These are phyloP conservation scores for Beauveria varroae DNA, from an alignment of 2,329 filamentous ascomycete species.

Conservation along the genomic window DNA sequence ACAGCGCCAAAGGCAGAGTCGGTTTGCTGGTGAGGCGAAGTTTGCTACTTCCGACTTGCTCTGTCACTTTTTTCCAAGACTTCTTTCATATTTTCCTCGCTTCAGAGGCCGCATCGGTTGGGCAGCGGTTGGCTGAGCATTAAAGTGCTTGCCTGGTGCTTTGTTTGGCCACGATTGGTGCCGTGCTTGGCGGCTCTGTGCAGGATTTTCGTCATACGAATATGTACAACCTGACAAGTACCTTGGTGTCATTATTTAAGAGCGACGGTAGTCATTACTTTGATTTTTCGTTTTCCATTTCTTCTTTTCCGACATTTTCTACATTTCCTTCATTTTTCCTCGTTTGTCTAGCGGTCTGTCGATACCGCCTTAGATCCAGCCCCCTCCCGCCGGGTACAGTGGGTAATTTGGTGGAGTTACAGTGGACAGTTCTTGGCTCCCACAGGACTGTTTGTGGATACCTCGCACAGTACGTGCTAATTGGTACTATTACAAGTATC, in stretches of 20 bases:
- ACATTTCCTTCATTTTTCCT: background rate
- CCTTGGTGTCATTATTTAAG: background rate
- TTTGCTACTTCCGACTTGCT: background rate
- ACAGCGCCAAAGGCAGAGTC: background rate
- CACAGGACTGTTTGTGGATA: background rate
- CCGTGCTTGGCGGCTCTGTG: slow-evolving; percentile 14
- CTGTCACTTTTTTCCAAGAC: too few species aligned
- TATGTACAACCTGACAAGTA: background rate
- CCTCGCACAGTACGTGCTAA: too few species aligned
- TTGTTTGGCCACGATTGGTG: background rate
- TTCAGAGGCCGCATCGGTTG: background rate
- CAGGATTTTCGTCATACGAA: background rate
- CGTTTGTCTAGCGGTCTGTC: slow-evolving; percentile 2
- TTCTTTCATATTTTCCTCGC: too few species aligned
- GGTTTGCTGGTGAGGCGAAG: background rate
- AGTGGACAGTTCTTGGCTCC: background rate
- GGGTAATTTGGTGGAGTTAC: background rate
- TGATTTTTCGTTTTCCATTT: background rate
- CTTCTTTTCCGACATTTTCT: background rate
- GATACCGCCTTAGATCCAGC: background rate
- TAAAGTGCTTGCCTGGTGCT: background rate
- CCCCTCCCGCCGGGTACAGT: background rate
- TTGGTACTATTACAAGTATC: too few species aligned
- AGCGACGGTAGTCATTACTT: background rate
- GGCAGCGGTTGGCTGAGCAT: background rate